phyloP scores from a whole-genome alignment of 768 basidiomycete genomes.

The Ramaria sp. region DNA sequence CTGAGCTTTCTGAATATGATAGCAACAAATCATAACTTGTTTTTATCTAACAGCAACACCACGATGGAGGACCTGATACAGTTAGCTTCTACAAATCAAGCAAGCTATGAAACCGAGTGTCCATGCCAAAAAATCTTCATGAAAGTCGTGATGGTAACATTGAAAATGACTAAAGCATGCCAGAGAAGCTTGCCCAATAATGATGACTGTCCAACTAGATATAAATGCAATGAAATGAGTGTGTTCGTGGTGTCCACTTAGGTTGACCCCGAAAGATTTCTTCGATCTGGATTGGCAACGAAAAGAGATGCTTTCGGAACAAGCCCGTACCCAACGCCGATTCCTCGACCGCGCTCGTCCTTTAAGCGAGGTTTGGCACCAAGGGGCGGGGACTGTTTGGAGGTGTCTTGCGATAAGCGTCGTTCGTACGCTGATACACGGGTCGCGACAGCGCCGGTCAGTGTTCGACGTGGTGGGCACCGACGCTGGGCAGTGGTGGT shows the following conservation, averaged over 20 bases:
- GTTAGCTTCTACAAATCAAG: neutral
- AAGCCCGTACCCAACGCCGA: constrained; percentile 50
- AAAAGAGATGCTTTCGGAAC: constrained; percentile 53
- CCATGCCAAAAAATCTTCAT: neutral
- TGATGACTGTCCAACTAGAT: neutral
- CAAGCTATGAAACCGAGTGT: neutral
- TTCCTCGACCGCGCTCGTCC: constrained; percentile 25
- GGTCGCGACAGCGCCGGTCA: constrained; percentile 29
- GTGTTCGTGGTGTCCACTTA: neutral
- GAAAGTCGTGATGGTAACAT: neutral
- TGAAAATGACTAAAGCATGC: neutral
- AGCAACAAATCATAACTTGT: neutral
- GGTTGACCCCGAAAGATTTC: neutral
- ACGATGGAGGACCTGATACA: neutral
- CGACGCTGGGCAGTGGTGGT: no score
- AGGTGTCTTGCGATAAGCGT: constrained; percentile 38
- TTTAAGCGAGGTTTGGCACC: constrained; percentile 23
- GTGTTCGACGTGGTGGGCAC: neutral
- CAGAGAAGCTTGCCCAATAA: neutral
- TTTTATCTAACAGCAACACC: neutral
- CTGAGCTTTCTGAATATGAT: constrained; percentile 8
- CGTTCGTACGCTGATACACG: constrained; percentile 51
- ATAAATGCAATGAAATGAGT: neutral
- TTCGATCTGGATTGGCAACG: constrained; percentile 58
- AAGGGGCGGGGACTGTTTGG: constrained; percentile 23